Conservation (phyloP, 768 basidiomycete genomes). For the Leccinum variicolor region DNA sequence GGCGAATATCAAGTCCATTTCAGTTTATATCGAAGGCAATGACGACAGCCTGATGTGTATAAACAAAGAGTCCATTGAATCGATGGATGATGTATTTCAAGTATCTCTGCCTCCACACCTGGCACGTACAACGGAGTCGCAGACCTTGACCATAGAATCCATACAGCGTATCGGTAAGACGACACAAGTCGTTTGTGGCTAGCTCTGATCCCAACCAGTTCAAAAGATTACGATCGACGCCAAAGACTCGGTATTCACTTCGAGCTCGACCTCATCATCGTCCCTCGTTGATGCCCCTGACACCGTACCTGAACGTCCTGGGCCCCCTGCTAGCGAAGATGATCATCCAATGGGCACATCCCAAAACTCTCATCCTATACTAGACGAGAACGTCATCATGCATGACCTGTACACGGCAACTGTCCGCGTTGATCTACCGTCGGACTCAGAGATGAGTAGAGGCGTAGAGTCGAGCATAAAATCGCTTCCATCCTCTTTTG, state of each 20-base stretch:
- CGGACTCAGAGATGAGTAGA: conserved; percentile 7
- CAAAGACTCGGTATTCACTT: conserved; percentile 1
- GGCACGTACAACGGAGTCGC: neutral
- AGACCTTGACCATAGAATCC: conserved; percentile 1
- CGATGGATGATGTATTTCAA: neutral
- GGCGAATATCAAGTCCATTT: neutral
- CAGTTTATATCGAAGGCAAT: neutral
- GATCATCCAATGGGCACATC: neutral
- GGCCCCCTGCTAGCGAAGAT: neutral
- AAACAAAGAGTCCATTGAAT: neutral
- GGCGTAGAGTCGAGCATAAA: conserved; percentile 9
- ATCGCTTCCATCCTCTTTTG: conserved; percentile 1
- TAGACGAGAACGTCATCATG: neutral
- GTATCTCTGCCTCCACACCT: conserved; percentile 3
- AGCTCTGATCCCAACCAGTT: conserved; percentile 3
- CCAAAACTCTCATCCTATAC: neutral
- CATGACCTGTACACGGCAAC: conserved; percentile 15
- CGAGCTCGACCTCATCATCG: neutral
- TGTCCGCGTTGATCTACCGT: neutral
- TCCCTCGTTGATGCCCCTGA: neutral
- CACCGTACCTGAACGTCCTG: neutral
- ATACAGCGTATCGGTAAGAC: conserved; percentile 7
- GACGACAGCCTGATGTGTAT: neutral
- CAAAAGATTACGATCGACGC: conserved; percentile 9
- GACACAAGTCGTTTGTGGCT: neutral